These are phyloP conservation scores for Globisporangium paroecandrum DNA, from an alignment of 352 stramenopile genomes.

Conservation along the genomic window DNA sequence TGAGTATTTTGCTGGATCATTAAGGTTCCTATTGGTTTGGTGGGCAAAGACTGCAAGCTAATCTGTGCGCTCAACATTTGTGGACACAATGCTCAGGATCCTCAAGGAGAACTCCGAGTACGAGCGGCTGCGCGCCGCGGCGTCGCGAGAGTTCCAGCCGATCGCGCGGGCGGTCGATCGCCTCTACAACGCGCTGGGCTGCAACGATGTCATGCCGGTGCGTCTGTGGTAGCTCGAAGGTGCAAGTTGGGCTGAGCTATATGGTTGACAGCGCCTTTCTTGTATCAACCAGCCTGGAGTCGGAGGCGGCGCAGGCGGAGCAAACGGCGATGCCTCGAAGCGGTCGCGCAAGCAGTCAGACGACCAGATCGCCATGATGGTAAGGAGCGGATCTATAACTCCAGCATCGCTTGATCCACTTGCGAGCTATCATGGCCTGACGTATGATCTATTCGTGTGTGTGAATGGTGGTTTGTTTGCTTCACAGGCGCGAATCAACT, in stretches of 20 bases:
- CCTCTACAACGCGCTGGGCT: constrained; percentile 74
- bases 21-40: background rate
- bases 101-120: constrained; percentile 74
- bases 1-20: constrained; percentile 14
- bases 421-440: background rate
- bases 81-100: constrained; percentile 34
- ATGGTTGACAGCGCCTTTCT: background rate
- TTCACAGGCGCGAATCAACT: constrained; percentile 73
- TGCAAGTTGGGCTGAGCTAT: background rate
- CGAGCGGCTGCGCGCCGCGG: constrained; percentile 55
- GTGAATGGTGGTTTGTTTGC: background rate
- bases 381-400: constrained; percentile 13
- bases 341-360: constrained; percentile 62
- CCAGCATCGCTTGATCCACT: background rate
- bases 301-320: constrained; percentile 15
- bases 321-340: constrained; percentile 34
- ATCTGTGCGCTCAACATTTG: background rate
- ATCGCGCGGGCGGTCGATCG: constrained; percentile 68
- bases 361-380: constrained; percentile 73
- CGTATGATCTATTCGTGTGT: background rate
- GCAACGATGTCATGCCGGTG: constrained; percentile 78
- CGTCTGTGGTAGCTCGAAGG: background rate
- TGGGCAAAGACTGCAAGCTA: background rate
- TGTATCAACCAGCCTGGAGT: constrained; percentile 9
- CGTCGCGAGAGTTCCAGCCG: constrained; percentile 66